phyloP scores from a whole-genome alignment of 495 filamentous ascomycete species.

The Aspergillus funiculosus region DNA sequence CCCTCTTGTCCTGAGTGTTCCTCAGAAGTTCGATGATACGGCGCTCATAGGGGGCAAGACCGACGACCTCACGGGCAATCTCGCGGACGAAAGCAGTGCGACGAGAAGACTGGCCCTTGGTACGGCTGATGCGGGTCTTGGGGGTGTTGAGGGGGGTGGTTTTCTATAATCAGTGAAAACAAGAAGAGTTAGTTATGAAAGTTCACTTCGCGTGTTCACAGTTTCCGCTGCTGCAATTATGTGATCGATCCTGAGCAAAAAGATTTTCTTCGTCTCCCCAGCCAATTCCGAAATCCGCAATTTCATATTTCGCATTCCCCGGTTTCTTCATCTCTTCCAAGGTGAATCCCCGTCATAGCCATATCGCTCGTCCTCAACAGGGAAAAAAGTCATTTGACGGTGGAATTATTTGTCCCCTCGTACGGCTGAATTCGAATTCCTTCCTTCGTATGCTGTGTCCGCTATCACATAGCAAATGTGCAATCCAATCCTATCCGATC shows the following conservation, averaged over 20 bases:
- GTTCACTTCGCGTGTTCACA: neutral
- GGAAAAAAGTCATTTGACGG: no score
- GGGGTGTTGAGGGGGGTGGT: slow-evolving; percentile 74
- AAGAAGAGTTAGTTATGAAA: slow-evolving; percentile 8
- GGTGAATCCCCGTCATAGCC: no score
- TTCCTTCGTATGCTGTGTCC: neutral
- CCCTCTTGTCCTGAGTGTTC: slow-evolving; percentile 99
- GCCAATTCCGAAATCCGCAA: no score
- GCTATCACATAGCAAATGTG: no score
- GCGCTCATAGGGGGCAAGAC: slow-evolving; percentile 94
- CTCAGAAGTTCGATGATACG: slow-evolving; percentile 97
- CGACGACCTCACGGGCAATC: slow-evolving; percentile 88
- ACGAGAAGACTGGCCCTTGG: slow-evolving; percentile 89
- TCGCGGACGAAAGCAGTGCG: slow-evolving; percentile 88
- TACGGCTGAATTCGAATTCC: no score
- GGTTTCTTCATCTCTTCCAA: no score
- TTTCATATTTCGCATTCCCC: neutral
- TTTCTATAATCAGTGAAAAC: slow-evolving; percentile 66
- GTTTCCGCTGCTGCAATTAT: neutral
- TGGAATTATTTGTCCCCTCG: no score
- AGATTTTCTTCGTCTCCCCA: no score
- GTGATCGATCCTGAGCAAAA: no score
- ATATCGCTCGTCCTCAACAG: neutral
- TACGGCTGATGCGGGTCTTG: slow-evolving; percentile 81
- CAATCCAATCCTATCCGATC: no score